Evolutionary conservation across 805 yeast species (phyloP), one percentile per base, ranked within the genome.

Genomic region (Cyberlindnera bimundalis): DNA sequence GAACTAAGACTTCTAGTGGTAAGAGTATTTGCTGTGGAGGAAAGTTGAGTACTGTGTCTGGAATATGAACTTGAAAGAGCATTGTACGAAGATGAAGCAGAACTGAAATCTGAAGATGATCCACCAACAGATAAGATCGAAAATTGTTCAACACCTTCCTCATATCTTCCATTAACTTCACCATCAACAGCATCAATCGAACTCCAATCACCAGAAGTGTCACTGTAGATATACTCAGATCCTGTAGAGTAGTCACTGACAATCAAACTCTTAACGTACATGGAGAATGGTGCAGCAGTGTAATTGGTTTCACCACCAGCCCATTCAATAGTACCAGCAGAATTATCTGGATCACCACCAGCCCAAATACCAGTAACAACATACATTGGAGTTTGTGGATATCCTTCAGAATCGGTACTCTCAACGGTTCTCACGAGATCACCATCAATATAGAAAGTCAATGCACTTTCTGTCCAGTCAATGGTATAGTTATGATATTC

Each of bases 351-450:
- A 60, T 83, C 89, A 59, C 93, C 93, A 53, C 90, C 91, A 4
- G 89, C 89, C 91, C 93, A 84, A 24, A 79, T 64, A 49, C 93
- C 91, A 46, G 77, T 67, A 57, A 67, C 71, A 11, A 84, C 59
- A 49, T 67, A 72, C 90, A 89, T 86, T 35, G 97, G 97, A n/a
- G 88, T 68, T 65, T 89, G 96, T 31, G 97, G 97, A 62, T 76
- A 90, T 5, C 95, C 95, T 56, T 78, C 72, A 14, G 76, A 58
- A 17, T 80, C 67, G 41, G 67, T 64, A 42, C 76, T 70, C 10
- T 56, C 31, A 39, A 90, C 65, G 2, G 84, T 74, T 68, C 97
- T 78, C 9, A 86, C 78, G 1, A 71, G 68, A 7, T 48, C 56
- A 21, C 91, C 95, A 55, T 90, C 95, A 19, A 87, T 52, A 42